Percentiles rank a stretch among this genome's conserved stretches.
These are phyloP conservation scores for Arthrobotrys sphaeroides DNA, from an alignment of 2,329 filamentous ascomycete genomes.

Conservation along the genomic window DNA sequence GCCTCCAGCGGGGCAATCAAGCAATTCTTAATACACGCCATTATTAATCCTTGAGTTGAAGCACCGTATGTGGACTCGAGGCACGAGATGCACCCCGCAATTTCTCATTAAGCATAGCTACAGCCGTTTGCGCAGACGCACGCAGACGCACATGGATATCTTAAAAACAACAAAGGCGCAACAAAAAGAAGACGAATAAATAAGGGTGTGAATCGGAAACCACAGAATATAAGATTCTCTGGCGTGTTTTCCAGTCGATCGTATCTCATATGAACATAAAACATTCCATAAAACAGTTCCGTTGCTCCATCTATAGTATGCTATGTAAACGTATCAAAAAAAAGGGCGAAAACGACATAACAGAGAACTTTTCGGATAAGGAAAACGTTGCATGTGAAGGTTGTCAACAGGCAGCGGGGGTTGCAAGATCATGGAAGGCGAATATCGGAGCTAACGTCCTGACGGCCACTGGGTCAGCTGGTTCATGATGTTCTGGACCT, in stretches of 20 bases:
- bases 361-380: slow-evolving; percentile 2
- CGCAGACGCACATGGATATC: slow-evolving; percentile 4
- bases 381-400: neutral
- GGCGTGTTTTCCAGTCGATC: neutral
- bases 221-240: neutral
- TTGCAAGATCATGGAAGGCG: neutral
- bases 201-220: neutral
- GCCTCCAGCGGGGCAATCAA: too few species aligned
- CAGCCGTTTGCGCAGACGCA: neutral
- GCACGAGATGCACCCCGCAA: slow-evolving; percentile 15
- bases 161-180: neutral
- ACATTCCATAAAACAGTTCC: neutral
- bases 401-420: neutral
- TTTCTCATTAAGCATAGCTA: neutral
- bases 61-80: neutral
- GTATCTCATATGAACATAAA: slow-evolving; percentile 4
- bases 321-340: slow-evolving; percentile 12
- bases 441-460: slow-evolving; percentile 18
- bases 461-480: slow-evolving; percentile 50
- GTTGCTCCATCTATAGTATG: slow-evolving; percentile 49
- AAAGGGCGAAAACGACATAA: too few species aligned
- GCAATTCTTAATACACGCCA: neutral
- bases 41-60: neutral
- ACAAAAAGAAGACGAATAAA: neutral
- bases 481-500: slow-evolving; percentile 52